Percentiles rank a stretch among this genome's conserved stretches.
Evolutionary conservation across 805 yeast species (phyloP).

Genomic region (Pichia scutulata): DNA sequence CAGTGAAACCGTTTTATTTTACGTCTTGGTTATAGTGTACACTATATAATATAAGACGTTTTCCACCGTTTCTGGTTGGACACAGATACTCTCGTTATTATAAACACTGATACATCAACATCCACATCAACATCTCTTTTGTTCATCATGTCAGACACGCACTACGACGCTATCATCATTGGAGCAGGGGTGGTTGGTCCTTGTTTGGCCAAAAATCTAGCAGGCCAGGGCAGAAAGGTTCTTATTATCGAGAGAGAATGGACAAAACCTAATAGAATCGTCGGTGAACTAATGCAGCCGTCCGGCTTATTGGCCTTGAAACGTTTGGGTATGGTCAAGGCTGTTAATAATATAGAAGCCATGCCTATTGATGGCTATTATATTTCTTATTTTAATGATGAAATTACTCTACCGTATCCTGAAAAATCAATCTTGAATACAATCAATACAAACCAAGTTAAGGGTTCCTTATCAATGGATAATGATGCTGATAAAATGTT

Average conservation of each 20-base stretch:
- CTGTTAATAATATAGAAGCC: constrained; percentile 71
- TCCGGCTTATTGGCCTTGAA: constrained; percentile 83
- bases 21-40: too few species aligned
- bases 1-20: background rate
- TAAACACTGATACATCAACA: background rate
- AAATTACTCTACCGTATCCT: constrained; percentile 64
- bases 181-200: constrained; percentile 99
- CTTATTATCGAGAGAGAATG: constrained; percentile 80
- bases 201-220: constrained; percentile 80
- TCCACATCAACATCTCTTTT: too few species aligned
- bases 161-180: constrained; percentile 76
- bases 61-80: background rate
- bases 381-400: constrained; percentile 54
- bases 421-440: constrained; percentile 43
- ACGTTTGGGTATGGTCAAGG: constrained; percentile 75
- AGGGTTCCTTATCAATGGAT: constrained; percentile 39
- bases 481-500: constrained; percentile 52
- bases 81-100: too few species aligned
- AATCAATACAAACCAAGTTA: constrained; percentile 38
- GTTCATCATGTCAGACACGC: background rate
- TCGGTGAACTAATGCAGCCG: constrained; percentile 96
- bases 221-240: constrained; percentile 83
- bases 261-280: constrained; percentile 89
- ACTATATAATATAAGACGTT: too few species aligned
- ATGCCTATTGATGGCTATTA: constrained; percentile 73